Conservation (phyloP, 78 protist species). For the slime mould (Dictyostelium discoideum) region DNA sequence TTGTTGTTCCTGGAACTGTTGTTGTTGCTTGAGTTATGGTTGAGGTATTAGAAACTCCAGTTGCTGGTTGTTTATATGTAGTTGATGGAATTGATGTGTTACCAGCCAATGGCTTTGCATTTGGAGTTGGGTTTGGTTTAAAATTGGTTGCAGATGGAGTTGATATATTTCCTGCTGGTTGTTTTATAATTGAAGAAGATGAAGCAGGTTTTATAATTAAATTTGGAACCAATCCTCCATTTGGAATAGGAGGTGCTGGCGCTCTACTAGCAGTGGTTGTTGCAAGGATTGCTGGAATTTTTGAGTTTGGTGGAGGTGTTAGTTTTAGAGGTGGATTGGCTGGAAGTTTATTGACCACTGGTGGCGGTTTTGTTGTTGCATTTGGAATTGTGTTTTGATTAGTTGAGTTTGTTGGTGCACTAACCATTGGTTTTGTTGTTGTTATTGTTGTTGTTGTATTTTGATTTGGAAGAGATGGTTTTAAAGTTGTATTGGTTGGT, state of each 20-base stretch:
- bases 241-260: neutral
- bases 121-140: constrained; percentile 18
- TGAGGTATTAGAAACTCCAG: neutral
- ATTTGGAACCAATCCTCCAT: neutral
- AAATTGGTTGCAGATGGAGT: neutral
- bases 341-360: neutral
- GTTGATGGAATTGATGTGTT: neutral
- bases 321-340: neutral
- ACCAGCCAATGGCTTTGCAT: neutral
- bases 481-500: neutral
- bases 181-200: neutral
- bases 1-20: neutral
- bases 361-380: neutral
- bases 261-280: constrained; percentile 37
- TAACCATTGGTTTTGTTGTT: neutral
- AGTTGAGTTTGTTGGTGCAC: neutral
- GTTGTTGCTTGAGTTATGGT: neutral
- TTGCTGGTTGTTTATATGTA: neutral
- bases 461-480: neutral
- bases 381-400: neutral
- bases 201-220: neutral
- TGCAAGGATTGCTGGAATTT: neutral
- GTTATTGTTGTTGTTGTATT: neutral
- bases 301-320: neutral
- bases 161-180: neutral